Evolutionary conservation across 1,284 basidiomycete species (phyloP).

Genomic region (Ceratobasidium sp.): DNA sequence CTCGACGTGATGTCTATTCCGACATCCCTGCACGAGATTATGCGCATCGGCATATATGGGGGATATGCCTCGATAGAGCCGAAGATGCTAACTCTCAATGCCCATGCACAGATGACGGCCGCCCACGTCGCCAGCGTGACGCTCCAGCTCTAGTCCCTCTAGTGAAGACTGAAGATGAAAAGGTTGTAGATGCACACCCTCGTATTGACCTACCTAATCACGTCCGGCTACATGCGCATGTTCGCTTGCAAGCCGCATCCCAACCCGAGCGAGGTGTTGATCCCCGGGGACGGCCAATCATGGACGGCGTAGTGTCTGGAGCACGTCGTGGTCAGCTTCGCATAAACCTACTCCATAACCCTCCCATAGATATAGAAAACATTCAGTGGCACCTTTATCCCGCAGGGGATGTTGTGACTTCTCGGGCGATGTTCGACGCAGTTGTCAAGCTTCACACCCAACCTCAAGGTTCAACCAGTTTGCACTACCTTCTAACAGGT

Average conservation of each 20-base stretch:
- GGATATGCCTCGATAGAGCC: conserved; percentile 64
- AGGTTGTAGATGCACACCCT: conserved; percentile 58
- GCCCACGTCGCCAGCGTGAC: conserved; percentile 53
- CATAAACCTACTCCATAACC: conserved; percentile 61
- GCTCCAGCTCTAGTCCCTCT: conserved; percentile 49
- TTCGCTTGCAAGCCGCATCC: conserved; percentile 64
- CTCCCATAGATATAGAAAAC: conserved; percentile 62
- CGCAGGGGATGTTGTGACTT: conserved; percentile 66
- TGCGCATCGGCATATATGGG: conserved; percentile 61
- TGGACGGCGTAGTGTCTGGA: conserved; percentile 64
- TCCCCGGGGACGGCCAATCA: conserved; percentile 51
- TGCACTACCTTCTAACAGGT: conserved; percentile 58
- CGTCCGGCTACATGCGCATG: conserved; percentile 66
- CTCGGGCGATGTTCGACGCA: conserved; percentile 69
- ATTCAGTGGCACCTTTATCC: conserved; percentile 71
- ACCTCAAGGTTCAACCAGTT: conserved; percentile 57
- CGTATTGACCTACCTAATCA: conserved; percentile 60
- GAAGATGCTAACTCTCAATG: conserved; percentile 70
- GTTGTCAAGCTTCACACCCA: conserved; percentile 57
- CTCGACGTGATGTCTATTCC: conserved; percentile 47
- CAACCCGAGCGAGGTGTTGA: conserved; percentile 60
- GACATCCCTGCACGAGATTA: conserved; percentile 52
- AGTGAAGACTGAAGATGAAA: conserved; percentile 47
- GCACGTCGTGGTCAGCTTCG: conserved; percentile 61
- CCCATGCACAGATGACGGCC: conserved; percentile 65